Conservation (phyloP, 768 basidiomycete genomes). For the Calocybe indica region DNA sequence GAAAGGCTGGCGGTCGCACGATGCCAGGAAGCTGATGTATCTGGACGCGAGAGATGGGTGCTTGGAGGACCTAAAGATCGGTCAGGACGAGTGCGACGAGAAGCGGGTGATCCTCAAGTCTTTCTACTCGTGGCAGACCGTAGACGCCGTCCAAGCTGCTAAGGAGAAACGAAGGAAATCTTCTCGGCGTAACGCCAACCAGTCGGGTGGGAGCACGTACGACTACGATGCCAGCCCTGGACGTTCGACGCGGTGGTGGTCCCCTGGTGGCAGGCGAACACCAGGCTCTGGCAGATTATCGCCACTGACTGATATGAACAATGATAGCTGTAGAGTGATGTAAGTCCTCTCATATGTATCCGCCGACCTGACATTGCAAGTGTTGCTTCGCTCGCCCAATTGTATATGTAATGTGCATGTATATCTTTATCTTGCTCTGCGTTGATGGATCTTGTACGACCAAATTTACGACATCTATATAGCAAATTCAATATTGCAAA, state of each 20-base stretch:
- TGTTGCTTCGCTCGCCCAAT: neutral
- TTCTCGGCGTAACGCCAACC: slow-evolving; percentile 27
- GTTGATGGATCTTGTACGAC: slow-evolving; percentile 6
- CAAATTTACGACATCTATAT: neutral
- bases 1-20: slow-evolving; percentile 69
- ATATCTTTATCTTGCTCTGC: neutral
- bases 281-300: slow-evolving; percentile 40
- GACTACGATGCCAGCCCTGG: slow-evolving; percentile 17
- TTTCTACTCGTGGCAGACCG: slow-evolving; percentile 83
- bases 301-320: slow-evolving; percentile 41
- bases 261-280: slow-evolving; percentile 38
- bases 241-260: slow-evolving; percentile 44
- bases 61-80: slow-evolving; percentile 55
- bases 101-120: slow-evolving; percentile 71
- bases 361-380: neutral
- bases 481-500: neutral
- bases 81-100: slow-evolving; percentile 80
- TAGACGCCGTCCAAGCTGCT: slow-evolving; percentile 65
- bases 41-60: slow-evolving; percentile 65
- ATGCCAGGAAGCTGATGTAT: slow-evolving; percentile 62
- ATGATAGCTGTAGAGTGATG: slow-evolving; percentile 68
- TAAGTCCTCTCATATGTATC: slow-evolving; percentile 23
- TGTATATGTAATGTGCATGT: neutral
- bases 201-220: slow-evolving; percentile 31
- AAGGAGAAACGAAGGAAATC: slow-evolving; percentile 63